A percentile compares a stretch with the other conserved stretches of the same genome.
Conservation (phyloP, 306 rosid species). For the Calophaca sinica region DNA sequence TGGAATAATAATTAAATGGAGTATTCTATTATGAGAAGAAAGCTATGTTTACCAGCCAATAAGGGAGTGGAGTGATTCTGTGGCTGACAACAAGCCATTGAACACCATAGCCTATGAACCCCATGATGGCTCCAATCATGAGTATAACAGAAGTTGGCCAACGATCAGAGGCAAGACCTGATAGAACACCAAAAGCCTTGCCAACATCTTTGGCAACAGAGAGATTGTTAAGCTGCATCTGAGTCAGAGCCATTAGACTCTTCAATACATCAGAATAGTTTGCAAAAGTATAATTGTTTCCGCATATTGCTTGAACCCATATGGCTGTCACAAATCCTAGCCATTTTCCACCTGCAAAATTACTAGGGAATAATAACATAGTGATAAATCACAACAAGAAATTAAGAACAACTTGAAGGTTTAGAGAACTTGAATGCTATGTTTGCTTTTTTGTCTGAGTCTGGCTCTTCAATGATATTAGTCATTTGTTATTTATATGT, state of each 20-base stretch:
- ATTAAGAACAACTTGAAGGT: not conserved
- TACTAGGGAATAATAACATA: constrained; percentile 39
- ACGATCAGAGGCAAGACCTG: constrained; percentile 57
- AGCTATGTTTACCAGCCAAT: constrained; percentile 49
- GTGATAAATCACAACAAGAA: not conserved
- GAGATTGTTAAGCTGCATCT: constrained; percentile 58
- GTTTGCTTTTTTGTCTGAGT: not conserved
- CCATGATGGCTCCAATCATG: constrained; percentile 52
- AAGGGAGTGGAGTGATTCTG: constrained; percentile 53
- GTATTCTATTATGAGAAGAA: not conserved
- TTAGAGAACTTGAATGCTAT: constrained; percentile 8
- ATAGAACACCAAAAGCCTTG: constrained; percentile 59
- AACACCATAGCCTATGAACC: constrained; percentile 57
- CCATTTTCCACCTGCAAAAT: constrained; percentile 51
- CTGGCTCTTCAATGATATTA: not conserved
- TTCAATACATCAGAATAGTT: constrained; percentile 55
- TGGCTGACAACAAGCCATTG: constrained; percentile 60
- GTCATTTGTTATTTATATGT: constrained; percentile 35
- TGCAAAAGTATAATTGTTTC: constrained; percentile 60
- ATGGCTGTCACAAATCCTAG: constrained; percentile 58
- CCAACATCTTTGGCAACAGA: constrained; percentile 64
- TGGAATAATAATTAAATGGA: not conserved
- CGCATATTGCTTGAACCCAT: constrained; percentile 62
- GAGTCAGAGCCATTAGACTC: constrained; percentile 52
- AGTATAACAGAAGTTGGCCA: constrained; percentile 47